These are phyloP conservation scores for Annulohypoxylon truncatum DNA, from an alignment of 2,329 filamentous ascomycete genomes.

Conservation along the genomic window DNA sequence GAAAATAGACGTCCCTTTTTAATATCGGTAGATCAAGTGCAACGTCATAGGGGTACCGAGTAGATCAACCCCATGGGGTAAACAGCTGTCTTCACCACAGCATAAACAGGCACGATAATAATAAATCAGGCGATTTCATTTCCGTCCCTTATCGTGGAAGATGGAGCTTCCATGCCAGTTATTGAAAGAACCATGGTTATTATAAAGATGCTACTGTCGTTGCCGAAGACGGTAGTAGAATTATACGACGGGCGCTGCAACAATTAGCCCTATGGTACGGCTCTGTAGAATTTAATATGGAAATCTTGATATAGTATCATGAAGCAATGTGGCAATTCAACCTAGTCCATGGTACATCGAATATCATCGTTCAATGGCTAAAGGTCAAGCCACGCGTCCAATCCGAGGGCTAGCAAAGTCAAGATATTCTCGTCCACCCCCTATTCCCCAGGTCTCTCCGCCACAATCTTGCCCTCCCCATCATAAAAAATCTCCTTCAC, in stretches of 20 bases:
- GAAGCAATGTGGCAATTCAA: not conserved
- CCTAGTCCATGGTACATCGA: not conserved
- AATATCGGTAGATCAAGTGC: conserved; percentile 27
- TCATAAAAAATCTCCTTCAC: conserved; percentile 80
- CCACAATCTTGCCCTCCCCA: conserved; percentile 69
- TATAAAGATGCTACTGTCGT: not conserved
- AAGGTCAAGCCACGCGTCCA: not conserved
- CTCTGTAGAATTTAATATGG: not conserved
- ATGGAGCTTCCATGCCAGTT: not conserved
- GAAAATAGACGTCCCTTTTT: conserved; percentile 7
- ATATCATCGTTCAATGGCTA: not conserved
- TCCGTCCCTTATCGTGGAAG: not conserved
- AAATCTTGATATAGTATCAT: not conserved
- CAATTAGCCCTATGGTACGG: not conserved
- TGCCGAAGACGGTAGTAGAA: not conserved
- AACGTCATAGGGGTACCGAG: conserved; percentile 8
- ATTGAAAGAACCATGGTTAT: not conserved
- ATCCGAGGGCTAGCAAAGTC: not conserved
- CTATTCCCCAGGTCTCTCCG: conserved; percentile 51
- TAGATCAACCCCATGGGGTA: conserved; percentile 14
- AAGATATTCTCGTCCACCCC: too few species aligned
- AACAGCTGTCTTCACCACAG: not conserved
- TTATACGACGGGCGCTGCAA: not conserved
- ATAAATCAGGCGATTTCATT: not conserved
- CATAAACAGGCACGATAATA: not conserved